Evolutionary conservation across 2,329 filamentous ascomycete species (phyloP).

Genomic region (Aspergillus fijiensis): DNA sequence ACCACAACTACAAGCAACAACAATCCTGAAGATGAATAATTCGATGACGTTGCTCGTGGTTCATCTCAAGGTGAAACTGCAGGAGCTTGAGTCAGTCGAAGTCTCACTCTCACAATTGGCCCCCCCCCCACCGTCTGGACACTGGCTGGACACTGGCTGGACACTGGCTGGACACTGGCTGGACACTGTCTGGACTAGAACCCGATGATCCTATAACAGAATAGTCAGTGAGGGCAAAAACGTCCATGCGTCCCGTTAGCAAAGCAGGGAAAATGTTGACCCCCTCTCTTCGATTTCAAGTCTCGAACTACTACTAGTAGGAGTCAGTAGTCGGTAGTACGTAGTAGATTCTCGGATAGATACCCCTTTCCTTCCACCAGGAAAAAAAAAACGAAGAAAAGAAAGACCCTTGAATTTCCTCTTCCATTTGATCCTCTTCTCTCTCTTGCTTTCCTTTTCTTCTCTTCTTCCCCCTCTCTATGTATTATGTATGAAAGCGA

Average conservation of each 20-base stretch:
- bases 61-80: background rate
- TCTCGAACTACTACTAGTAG: background rate
- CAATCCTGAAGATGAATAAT: background rate
- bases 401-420: background rate
- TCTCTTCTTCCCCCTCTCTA: background rate
- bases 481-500: background rate
- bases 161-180: background rate
- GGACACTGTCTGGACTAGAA: conserved; percentile 8
- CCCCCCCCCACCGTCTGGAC: background rate
- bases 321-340: background rate
- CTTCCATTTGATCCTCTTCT: background rate
- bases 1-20: no score
- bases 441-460: no score
- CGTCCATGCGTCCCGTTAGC: conserved; percentile 12
- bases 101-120: background rate
- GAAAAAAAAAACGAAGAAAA: background rate
- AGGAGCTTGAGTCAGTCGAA: background rate
- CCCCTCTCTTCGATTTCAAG: background rate
- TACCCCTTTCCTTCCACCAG: background rate
- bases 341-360: background rate
- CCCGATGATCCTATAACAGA: conserved; percentile 10
- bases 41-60: background rate
- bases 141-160: no score
- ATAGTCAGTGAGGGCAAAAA: conserved; percentile 4
- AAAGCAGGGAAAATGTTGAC: conserved; percentile 2